Evolutionary conservation across 108 stramenopile species (phyloP).

Genomic region (Skeletonema potamos): DNA sequence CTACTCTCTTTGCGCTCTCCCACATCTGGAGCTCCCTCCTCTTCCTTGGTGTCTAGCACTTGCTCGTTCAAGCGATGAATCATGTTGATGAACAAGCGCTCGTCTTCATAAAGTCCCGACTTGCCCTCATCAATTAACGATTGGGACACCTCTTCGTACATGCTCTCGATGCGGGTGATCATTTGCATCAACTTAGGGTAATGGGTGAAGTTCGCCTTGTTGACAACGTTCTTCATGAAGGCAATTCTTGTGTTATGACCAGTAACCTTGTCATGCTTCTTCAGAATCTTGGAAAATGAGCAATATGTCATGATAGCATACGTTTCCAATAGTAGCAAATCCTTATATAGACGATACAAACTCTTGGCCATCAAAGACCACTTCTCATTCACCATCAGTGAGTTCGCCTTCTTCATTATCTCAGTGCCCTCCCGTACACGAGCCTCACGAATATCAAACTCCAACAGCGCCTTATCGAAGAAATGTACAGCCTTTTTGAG

Average conservation of each 20-base stretch:
- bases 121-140: constrained; percentile 72
- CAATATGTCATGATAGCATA: constrained; percentile 99
- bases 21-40: constrained; percentile 50
- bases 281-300: constrained; percentile 95
- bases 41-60: constrained; percentile 59
- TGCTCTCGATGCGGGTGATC: constrained; percentile 63
- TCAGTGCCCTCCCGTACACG: constrained; percentile 85
- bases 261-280: constrained; percentile 98
- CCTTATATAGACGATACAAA: constrained; percentile 88
- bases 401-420: constrained; percentile 75
- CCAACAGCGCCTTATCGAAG: constrained; percentile 75
- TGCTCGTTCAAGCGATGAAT: constrained; percentile 85
- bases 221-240: constrained; percentile 87
- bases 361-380: constrained; percentile 88
- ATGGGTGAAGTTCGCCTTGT: constrained; percentile 83
- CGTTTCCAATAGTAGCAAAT: constrained; percentile 94
- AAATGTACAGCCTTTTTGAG: constrained; percentile 90
- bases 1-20: constrained; percentile 37
- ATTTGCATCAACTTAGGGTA: constrained; percentile 73
- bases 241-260: constrained; percentile 78
- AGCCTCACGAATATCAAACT: constrained; percentile 82
- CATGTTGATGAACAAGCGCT: constrained; percentile 87
- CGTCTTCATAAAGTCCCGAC: constrained; percentile 77
- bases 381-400: constrained; percentile 79
- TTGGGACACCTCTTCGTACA: constrained; percentile 76